Base-by-base conservation (phyloP, 495 filamentous ascomycete species). In the Tuber melanosporum region DNA sequence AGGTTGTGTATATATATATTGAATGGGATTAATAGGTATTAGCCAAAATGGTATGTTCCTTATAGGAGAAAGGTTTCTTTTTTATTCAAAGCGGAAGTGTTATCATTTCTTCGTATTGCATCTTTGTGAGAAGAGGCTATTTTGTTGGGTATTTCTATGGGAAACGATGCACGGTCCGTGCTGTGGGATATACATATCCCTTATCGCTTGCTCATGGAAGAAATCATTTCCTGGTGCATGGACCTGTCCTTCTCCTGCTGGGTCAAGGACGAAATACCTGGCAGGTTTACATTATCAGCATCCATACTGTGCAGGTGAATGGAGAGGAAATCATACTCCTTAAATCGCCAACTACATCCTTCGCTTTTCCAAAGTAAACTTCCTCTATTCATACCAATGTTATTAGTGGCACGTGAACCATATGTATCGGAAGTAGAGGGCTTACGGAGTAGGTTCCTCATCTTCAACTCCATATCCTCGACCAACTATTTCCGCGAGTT, bases 391-490 rank as follows among this genome's bases (percentile, higher is more conserved):
- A 26, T 12, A 52, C 52, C 52, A 22, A 62, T 26, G 52, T 89
- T 90, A 75, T 75, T 45, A 26, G 79, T 41, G 32, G 15, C 49
- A 83, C 57, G 84, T 80, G 71, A 45, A 42, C 41, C 19, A 17
- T 39, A 5, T 36, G 10, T n/a, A 62, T 36, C 14, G 26, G 52
- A 70, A 14, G 52, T 3, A 14, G n/a, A 62, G 52, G 14, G 52
- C n/a, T 62, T 62, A 62, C 52, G 96, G 84, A 99, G 87, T 85
- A 98, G 85, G 84, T 98, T 99, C 72, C 95, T 91, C 96, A 99
- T 99, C 89, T 98, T 97, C 84, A 97, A 88, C 86, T 99, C 95
- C 95, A 99, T 98, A 86, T 99, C 96, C 87, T 99, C 95, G 71
- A 99, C 95, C 82, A 99, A 87, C 85, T 66, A 14, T 66, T 66